phyloP scores from a whole-genome alignment of 2,329 filamentous ascomycete genomes.

The Neonectria sp. region DNA sequence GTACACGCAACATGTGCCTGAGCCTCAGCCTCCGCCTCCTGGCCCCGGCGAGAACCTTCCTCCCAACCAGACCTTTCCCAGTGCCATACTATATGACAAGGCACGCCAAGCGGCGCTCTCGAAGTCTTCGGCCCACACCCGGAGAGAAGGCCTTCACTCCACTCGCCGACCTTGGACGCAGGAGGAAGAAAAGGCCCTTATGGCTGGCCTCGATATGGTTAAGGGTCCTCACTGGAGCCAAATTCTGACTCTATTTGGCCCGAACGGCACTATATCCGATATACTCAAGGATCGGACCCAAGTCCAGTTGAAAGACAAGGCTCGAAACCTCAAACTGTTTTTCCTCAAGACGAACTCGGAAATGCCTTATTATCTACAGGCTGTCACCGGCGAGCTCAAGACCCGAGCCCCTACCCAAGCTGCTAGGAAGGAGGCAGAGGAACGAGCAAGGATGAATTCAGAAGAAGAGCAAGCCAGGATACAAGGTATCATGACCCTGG shows the following conservation, averaged over 20 bases:
- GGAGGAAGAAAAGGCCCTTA: slow-evolving; percentile 90
- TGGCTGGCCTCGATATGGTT: slow-evolving; percentile 89
- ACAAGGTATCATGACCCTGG: slow-evolving; percentile 72
- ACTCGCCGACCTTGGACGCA: slow-evolving; percentile 87
- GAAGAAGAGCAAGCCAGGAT: slow-evolving; percentile 73
- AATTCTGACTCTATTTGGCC: slow-evolving; percentile 87
- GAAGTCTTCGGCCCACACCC: slow-evolving; percentile 68
- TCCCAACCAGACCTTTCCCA: slow-evolving; percentile 70
- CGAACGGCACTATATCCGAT: slow-evolving; percentile 83
- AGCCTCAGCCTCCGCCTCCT: slow-evolving; percentile 50
- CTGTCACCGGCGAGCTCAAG: slow-evolving; percentile 91
- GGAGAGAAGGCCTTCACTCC: slow-evolving; percentile 71
- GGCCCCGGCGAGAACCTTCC: slow-evolving; percentile 60
- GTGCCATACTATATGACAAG: slow-evolving; percentile 70
- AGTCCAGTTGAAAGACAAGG: slow-evolving; percentile 94
- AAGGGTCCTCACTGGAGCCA: slow-evolving; percentile 96
- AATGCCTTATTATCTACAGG: slow-evolving; percentile 89
- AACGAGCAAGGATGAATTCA: slow-evolving; percentile 70
- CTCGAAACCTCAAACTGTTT: slow-evolving; percentile 89
- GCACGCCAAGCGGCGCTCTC: slow-evolving; percentile 72
- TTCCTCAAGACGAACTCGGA: slow-evolving; percentile 94
- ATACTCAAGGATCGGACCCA: slow-evolving; percentile 91
- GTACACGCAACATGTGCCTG: slow-evolving; percentile 55
- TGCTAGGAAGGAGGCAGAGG: slow-evolving; percentile 78
- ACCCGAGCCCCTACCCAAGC: slow-evolving; percentile 84